Conservation (phyloP, 2,329 filamentous ascomycete species). For the Coniochaeta ligniaria region DNA sequence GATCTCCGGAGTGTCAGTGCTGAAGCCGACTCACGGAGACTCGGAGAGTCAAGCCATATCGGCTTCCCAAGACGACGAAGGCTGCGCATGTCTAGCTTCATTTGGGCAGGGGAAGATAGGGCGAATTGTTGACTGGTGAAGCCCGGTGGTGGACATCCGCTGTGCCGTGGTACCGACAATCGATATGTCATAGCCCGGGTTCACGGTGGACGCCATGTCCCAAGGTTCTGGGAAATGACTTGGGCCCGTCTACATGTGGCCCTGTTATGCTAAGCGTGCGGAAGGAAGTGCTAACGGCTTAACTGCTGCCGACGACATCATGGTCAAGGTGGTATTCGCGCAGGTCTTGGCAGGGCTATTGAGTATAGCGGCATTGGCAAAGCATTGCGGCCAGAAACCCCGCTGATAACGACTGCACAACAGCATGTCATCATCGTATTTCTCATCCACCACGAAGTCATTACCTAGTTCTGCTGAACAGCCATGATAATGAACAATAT, state of each 20-base stretch:
- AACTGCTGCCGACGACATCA: neutral
- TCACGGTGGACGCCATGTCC: neutral
- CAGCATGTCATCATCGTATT: neutral
- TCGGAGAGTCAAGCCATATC: no score
- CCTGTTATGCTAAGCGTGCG: neutral
- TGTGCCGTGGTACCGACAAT: neutral
- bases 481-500: neutral
- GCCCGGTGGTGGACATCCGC: neutral
- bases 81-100: no score
- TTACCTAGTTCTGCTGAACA: neutral
- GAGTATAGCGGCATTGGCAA: neutral
- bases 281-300: neutral
- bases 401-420: slow-evolving; percentile 2
- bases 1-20: no score
- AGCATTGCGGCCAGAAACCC: neutral
- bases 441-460: neutral
- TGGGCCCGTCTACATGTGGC: neutral
- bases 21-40: no score
- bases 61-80: no score
- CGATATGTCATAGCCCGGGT: neutral
- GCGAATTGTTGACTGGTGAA: neutral
- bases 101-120: neutral
- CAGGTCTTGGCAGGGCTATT: neutral
- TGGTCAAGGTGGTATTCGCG: neutral
- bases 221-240: neutral